Conservation (phyloP, 2,329 filamentous ascomycete genomes). For the Colletotrichum plurivorum region DNA sequence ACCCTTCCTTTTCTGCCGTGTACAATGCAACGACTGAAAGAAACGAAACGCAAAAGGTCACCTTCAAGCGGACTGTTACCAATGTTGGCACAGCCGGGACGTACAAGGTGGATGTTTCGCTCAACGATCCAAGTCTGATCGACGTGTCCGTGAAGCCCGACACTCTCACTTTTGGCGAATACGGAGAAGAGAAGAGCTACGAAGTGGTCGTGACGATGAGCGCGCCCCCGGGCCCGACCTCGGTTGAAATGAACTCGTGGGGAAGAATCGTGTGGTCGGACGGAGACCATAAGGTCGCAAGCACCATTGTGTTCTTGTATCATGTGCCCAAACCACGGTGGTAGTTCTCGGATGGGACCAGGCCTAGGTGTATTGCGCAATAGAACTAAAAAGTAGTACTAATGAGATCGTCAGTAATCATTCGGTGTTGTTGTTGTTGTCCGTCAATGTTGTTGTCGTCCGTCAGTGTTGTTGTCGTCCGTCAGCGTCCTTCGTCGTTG, state of each 20-base stretch:
- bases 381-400: no score
- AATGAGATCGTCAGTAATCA: no score
- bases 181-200: not conserved
- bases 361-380: no score
- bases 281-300: conserved; percentile 27
- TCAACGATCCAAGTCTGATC: conserved; percentile 2
- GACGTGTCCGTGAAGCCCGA: conserved; percentile 6
- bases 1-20: conserved; percentile 30
- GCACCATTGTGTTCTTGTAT: conserved; percentile 24
- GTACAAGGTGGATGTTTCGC: conserved; percentile 16
- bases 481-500: no score
- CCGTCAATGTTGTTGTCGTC: no score
- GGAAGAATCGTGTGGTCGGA: conserved; percentile 35
- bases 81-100: conserved; percentile 25
- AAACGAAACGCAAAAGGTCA: conserved; percentile 21
- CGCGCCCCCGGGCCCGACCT: not conserved
- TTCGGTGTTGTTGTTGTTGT: no score
- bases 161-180: not conserved
- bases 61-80: conserved; percentile 34
- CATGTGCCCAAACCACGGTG: no score
- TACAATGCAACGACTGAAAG: conserved; percentile 16
- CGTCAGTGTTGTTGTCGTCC: no score
- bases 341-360: no score
- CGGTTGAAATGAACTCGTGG: not conserved
- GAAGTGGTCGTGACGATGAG: conserved; percentile 1